Percentiles rank a stretch among this genome's conserved stretches.
These are phyloP conservation scores for Cymbomonas tetramitiformis DNA, from an alignment of 139 green algal species.

Conservation along the genomic window DNA sequence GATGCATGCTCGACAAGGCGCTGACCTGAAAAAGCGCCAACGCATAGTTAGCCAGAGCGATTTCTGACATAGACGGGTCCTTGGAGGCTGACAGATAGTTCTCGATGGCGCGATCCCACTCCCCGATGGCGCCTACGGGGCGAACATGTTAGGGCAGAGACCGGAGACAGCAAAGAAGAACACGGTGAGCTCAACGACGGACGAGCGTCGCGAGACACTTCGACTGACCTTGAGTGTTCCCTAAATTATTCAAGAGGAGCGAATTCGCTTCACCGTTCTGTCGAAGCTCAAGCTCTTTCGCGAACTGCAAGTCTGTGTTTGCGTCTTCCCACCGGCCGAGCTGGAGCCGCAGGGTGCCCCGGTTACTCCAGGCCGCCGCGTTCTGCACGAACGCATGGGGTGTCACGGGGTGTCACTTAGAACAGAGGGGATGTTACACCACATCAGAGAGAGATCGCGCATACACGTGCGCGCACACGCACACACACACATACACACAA, in stretches of 20 bases:
- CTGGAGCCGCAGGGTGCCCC: slow-evolving; percentile 8
- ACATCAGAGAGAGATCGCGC: too few relatives aligned
- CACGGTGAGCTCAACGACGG: too few relatives aligned
- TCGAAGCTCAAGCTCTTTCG: background rate
- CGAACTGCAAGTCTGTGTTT: background rate
- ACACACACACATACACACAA: too few relatives aligned
- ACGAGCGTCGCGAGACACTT: too few relatives aligned
- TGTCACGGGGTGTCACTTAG: too few relatives aligned
- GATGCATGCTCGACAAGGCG: too few relatives aligned
- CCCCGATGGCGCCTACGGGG: background rate
- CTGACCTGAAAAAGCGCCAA: background rate
- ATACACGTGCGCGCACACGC: too few relatives aligned
- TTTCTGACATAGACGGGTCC: background rate
- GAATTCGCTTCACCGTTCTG: background rate
- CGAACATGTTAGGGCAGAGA: too few relatives aligned
- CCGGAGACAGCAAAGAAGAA: too few relatives aligned
- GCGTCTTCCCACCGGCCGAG: background rate
- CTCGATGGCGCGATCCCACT: slow-evolving; percentile 1
- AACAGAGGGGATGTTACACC: too few relatives aligned
- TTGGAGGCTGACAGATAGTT: slow-evolving; percentile 1
- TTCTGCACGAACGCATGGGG: too few relatives aligned
- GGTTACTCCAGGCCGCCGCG: slow-evolving; percentile 1
- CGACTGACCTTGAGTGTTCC: slow-evolving; percentile 13
- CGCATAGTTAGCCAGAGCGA: slow-evolving; percentile 5
- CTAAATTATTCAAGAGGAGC: slow-evolving; percentile 11